Evolutionary conservation across 345 rosid species (phyloP).

Genomic region (Durio zibethinus): DNA sequence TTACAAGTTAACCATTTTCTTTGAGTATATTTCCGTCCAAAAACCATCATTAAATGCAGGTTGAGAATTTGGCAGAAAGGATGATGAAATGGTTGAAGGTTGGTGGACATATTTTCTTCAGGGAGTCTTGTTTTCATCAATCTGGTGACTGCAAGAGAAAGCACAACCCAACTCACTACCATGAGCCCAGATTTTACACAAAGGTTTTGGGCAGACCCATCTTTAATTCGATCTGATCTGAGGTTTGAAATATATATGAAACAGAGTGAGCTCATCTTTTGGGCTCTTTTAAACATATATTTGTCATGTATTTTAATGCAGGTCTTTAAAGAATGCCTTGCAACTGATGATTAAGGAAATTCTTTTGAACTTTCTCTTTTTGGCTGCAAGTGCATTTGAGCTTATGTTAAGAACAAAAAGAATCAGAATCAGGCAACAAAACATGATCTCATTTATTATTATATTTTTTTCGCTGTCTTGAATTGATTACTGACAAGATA

Average conservation of each 20-base stretch:
- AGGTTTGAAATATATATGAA: background rate
- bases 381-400: constrained; percentile 91
- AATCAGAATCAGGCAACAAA: constrained; percentile 88
- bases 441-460: background rate
- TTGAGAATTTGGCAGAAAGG: constrained; percentile 65
- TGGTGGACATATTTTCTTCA: constrained; percentile 85
- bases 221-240: background rate
- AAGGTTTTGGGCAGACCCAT: constrained; percentile 44
- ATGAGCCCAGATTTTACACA: constrained; percentile 92
- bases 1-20: background rate
- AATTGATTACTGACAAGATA: constrained; percentile 16
- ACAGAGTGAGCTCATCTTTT: background rate
- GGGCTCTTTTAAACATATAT: background rate
- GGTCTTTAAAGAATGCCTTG: constrained; percentile 77
- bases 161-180: constrained; percentile 87
- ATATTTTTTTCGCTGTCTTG: background rate
- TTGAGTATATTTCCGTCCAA: background rate
- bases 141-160: constrained; percentile 88
- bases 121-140: constrained; percentile 96
- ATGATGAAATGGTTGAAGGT: constrained; percentile 86
- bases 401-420: constrained; percentile 91
- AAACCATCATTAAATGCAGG: constrained; percentile 38
- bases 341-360: constrained; percentile 52
- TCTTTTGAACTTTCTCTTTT: constrained; percentile 75
- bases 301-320: constrained; percentile 27